phyloP scores from a whole-genome alignment of 108 stramenopile species.

The Craspedostauros australis region DNA sequence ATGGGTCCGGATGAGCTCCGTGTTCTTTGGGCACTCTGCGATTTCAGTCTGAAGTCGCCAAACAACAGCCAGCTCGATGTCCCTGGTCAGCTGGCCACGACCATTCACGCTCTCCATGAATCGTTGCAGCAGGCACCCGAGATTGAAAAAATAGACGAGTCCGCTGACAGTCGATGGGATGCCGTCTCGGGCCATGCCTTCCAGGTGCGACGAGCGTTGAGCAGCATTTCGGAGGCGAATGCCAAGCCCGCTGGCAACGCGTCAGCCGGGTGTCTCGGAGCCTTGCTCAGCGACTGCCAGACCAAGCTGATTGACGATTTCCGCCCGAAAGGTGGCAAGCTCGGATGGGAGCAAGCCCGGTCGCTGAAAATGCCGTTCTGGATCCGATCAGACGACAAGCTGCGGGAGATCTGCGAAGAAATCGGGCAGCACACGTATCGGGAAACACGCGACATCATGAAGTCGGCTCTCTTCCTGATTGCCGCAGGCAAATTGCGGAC shows the following conservation, averaged over 20 bases:
- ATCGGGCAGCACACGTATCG: conserved; percentile 69
- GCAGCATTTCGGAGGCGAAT: conserved; percentile 23
- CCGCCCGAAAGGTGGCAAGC: conserved; percentile 43
- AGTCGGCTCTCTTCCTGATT: conserved; percentile 70
- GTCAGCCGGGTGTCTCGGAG: conserved; percentile 61
- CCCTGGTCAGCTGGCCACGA: conserved; percentile 43
- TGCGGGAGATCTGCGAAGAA: conserved; percentile 67
- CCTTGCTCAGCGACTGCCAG: conserved; percentile 66
- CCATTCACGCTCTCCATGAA: conserved; percentile 24
- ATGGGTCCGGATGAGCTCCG: conserved; percentile 43
- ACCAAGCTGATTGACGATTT: conserved; percentile 37
- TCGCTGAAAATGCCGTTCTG: conserved; percentile 67
- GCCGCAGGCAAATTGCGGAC: conserved; percentile 62
- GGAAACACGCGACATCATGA: conserved; percentile 60
- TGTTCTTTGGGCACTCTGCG: conserved; percentile 56
- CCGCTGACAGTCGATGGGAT: not conserved
- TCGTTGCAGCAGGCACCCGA: conserved; percentile 28
- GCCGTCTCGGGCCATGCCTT: not conserved
- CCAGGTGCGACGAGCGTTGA: conserved; percentile 5
- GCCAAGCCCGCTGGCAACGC: conserved; percentile 31
- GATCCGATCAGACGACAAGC: conserved; percentile 65
- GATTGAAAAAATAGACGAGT: conserved; percentile 1
- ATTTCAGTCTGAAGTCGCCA: conserved; percentile 41
- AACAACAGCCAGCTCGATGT: conserved; percentile 51
- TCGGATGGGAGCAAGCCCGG: conserved; percentile 60